phyloP scores from a whole-genome alignment of 352 stramenopile genomes.

The Pythium plurisporium region DNA sequence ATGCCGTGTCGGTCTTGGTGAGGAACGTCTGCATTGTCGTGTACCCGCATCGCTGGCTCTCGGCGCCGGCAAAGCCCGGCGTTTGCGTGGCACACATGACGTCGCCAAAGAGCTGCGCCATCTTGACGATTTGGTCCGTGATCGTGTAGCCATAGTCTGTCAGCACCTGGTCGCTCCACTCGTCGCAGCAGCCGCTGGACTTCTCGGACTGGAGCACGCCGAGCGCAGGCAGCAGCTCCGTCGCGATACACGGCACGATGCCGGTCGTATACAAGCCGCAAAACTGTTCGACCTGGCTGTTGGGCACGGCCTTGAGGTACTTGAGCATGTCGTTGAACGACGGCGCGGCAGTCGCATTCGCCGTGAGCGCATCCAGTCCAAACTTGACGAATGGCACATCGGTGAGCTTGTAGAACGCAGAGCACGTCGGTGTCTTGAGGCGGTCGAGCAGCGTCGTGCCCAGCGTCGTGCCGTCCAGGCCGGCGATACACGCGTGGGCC shows the following conservation, averaged over 20 bases:
- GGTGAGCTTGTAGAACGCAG: constrained; percentile 27
- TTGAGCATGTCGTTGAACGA: constrained; percentile 30
- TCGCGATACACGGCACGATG: constrained; percentile 46
- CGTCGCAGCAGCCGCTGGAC: constrained; percentile 46
- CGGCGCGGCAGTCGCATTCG: constrained; percentile 10
- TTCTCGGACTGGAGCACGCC: constrained; percentile 42
- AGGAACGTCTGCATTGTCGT: constrained; percentile 39
- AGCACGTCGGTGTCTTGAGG: constrained; percentile 34
- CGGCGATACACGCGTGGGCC: constrained; percentile 49
- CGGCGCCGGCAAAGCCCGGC: constrained; percentile 30
- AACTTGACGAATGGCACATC: constrained; percentile 48
- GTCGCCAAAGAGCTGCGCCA: constrained; percentile 48
- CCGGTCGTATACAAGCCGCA: constrained; percentile 42
- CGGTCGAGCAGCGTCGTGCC: constrained; percentile 31
- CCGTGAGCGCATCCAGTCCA: constrained; percentile 12
- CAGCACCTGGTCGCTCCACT: constrained; percentile 38
- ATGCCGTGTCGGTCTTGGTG: constrained; percentile 25
- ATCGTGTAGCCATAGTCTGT: constrained; percentile 53
- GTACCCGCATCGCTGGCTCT: constrained; percentile 48
- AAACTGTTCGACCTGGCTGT: constrained; percentile 41
- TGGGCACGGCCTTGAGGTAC: constrained; percentile 26
- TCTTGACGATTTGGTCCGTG: constrained; percentile 50
- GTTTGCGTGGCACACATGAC: constrained; percentile 49
- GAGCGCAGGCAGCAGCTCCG: constrained; percentile 49
- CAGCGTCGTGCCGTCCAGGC: constrained; percentile 51